A percentile compares a stretch with the other conserved stretches of the same genome.
phyloP scores from a whole-genome alignment of 192 early-diverging fungal species.

The Linnemannia elongata region DNA sequence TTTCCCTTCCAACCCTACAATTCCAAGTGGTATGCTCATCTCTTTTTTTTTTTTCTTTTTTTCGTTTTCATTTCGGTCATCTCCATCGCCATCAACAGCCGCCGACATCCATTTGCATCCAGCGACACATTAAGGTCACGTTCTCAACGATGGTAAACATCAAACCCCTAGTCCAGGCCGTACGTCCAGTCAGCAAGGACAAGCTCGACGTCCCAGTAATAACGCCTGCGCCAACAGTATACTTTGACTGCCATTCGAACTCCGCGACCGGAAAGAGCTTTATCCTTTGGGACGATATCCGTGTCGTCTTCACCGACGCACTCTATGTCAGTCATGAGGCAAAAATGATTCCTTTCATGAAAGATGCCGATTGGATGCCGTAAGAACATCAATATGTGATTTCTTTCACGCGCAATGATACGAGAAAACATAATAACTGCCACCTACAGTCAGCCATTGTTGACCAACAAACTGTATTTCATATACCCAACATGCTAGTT shows the following conservation, averaged over 20 bases:
- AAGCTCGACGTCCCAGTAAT: not conserved
- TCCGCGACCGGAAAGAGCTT: not conserved
- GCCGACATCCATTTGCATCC: too few species aligned
- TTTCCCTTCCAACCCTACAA: too few species aligned
- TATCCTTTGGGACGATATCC: not conserved
- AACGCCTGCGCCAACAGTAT: not conserved
- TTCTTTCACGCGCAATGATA: too few species aligned
- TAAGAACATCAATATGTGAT: not conserved
- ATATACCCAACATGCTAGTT: too few species aligned
- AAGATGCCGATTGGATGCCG: not conserved
- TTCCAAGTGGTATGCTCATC: too few species aligned
- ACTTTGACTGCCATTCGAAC: not conserved
- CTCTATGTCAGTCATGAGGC: not conserved
- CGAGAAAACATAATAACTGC: too few species aligned
- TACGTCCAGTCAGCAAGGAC: not conserved
- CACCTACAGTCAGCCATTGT: too few species aligned
- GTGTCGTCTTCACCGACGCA: not conserved
- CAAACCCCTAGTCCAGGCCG: not conserved
- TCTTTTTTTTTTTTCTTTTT: too few species aligned
- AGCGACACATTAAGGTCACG: too few species aligned
- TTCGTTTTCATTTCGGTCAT: not conserved
- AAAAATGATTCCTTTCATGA: not conserved
- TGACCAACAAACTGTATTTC: too few species aligned
- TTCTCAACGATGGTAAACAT: not conserved
- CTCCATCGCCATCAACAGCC: not conserved